Evolutionary conservation across 192 early-diverging fungal species (phyloP).

Genomic region (Funneliformis mosseae): DNA sequence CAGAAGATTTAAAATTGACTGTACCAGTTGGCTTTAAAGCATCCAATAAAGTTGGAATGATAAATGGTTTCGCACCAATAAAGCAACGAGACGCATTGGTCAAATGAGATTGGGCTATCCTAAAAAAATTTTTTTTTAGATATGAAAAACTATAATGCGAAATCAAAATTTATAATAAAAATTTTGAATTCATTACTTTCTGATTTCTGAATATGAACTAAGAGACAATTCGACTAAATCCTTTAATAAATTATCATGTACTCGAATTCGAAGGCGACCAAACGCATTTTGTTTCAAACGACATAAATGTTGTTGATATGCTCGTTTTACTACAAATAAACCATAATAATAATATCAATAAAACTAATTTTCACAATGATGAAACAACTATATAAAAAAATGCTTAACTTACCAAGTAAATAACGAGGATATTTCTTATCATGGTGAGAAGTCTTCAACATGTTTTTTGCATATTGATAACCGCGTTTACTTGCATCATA

Average conservation of each 20-base stretch:
- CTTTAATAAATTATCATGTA: conserved; percentile 56
- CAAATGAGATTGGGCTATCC: conserved; percentile 53
- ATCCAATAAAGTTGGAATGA: conserved; percentile 53
- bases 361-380: not conserved
- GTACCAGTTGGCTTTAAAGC: conserved; percentile 45
- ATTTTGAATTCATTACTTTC: conserved; percentile 46
- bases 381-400: not conserved
- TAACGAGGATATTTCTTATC: conserved; percentile 60
- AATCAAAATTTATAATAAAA: not conserved
- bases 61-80: conserved; percentile 51
- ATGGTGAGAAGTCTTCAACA: conserved; percentile 45
- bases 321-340: conserved; percentile 44
- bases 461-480: conserved; percentile 55
- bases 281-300: conserved; percentile 61
- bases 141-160: not conserved
- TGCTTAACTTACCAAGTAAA: conserved; percentile 40
- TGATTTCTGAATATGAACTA: conserved; percentile 59
- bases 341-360: not conserved
- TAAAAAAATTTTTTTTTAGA: conserved; percentile 16
- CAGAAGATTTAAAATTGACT: conserved; percentile 14
- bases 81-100: conserved; percentile 51
- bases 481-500: conserved; percentile 55
- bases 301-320: conserved; percentile 52
- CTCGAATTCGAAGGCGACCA: conserved; percentile 45
- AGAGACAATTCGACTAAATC: conserved; percentile 61